Evolutionary conservation across 1,284 basidiomycete species (phyloP).

Genomic region (Papiliotrema nemorosa): DNA sequence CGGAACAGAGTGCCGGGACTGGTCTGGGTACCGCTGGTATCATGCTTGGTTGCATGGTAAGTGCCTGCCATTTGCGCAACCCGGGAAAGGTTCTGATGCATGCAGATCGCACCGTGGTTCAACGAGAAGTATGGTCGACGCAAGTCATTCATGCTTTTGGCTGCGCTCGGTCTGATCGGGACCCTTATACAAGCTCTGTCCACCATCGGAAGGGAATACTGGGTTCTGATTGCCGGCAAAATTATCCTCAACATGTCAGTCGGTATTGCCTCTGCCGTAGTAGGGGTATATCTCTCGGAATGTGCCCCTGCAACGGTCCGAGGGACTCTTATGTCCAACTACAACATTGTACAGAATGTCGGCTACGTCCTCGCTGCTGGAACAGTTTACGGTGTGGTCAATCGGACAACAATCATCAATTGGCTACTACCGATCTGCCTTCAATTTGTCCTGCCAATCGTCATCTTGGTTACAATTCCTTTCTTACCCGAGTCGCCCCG

Average conservation of each 20-base stretch:
- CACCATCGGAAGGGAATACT: slow-evolving; percentile 12
- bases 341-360: slow-evolving; percentile 15
- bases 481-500: slow-evolving; percentile 10
- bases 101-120: slow-evolving; percentile 10
- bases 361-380: slow-evolving; percentile 11
- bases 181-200: slow-evolving; percentile 13
- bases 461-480: slow-evolving; percentile 1
- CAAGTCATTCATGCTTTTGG: slow-evolving; percentile 8
- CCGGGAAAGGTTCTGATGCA: neutral
- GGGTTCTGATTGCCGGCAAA: slow-evolving; percentile 19
- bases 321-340: slow-evolving; percentile 18
- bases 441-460: slow-evolving; percentile 14
- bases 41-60: slow-evolving; percentile 18
- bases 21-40: slow-evolving; percentile 18
- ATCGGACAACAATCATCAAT: slow-evolving; percentile 1
- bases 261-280: slow-evolving; percentile 20
- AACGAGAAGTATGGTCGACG: slow-evolving; percentile 15
- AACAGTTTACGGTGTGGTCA: slow-evolving; percentile 12
- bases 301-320: slow-evolving; percentile 15
- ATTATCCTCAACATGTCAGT: slow-evolving; percentile 21
- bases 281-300: slow-evolving; percentile 22
- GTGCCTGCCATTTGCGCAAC: neutral
- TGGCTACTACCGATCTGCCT: slow-evolving; percentile 20
- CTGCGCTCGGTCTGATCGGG: slow-evolving; percentile 15
- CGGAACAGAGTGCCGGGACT: slow-evolving; percentile 10